Conservation (phyloP, 371 early-diverging fungal genomes). For the Syncephalis fuscata region DNA sequence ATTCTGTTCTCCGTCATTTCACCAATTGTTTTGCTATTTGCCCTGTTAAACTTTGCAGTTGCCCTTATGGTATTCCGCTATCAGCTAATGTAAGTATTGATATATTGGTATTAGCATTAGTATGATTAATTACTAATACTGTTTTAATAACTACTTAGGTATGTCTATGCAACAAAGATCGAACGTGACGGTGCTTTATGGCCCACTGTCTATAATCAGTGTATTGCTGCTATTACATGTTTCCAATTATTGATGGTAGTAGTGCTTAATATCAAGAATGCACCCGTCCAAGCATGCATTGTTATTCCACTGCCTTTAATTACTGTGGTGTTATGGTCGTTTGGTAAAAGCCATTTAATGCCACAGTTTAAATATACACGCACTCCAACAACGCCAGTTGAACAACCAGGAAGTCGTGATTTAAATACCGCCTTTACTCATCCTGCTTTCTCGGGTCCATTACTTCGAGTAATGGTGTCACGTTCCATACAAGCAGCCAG, state of each 20-base stretch:
- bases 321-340: not conserved
- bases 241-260: constrained; percentile 1
- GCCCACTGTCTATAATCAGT: not conserved
- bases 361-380: no score
- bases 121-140: not conserved
- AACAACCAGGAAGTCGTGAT: no score
- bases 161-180: constrained; percentile 4
- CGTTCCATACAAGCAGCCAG: no score
- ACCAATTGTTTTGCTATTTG: constrained; percentile 1
- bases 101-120: not conserved
- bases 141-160: constrained; percentile 1
- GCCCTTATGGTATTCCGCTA: constrained; percentile 2
- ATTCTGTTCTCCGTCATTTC: constrained; percentile 3
- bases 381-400: no score
- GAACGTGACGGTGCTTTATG: constrained; percentile 3
- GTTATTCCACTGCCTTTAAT: not conserved
- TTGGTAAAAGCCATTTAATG: no score
- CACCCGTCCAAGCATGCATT: not conserved
- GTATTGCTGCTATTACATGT: not conserved
- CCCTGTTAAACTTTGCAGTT: not conserved
- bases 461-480: no score
- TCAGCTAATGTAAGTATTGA: constrained; percentile 4
- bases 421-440: no score
- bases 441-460: no score
- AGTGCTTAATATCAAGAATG: constrained; percentile 4